A percentile compares a stretch with the other conserved stretches of the same genome.
These are phyloP conservation scores for Penicillium sclerotigenum DNA, from an alignment of 2,329 filamentous ascomycete species.

Conservation along the genomic window DNA sequence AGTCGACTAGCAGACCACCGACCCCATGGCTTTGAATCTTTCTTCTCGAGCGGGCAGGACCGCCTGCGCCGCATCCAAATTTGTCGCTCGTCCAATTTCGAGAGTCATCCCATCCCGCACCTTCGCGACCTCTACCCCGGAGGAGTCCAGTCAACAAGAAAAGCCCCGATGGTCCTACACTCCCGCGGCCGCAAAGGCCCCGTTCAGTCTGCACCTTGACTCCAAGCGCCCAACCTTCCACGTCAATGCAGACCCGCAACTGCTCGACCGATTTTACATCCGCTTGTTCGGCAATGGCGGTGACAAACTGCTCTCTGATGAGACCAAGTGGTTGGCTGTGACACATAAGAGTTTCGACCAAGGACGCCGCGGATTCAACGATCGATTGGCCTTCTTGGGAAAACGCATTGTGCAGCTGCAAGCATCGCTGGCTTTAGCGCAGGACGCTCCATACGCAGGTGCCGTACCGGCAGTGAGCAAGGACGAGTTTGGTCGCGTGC, in stretches of 20 bases:
- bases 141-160: slow-evolving; percentile 29
- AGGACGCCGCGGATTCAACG: slow-evolving; percentile 89
- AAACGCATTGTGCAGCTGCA: slow-evolving; percentile 64
- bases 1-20: slow-evolving; percentile 15
- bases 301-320: slow-evolving; percentile 73
- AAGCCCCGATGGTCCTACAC: slow-evolving; percentile 69
- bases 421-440: slow-evolving; percentile 60
- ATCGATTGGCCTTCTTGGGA: slow-evolving; percentile 81
- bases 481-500: slow-evolving; percentile 57
- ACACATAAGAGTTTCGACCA: slow-evolving; percentile 99
- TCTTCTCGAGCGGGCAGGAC: slow-evolving; percentile 42
- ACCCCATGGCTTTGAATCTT: slow-evolving; percentile 49
- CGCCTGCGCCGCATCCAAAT: slow-evolving; percentile 29
- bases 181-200: slow-evolving; percentile 66
- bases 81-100: slow-evolving; percentile 13
- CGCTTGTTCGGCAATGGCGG: slow-evolving; percentile 71
- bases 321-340: slow-evolving; percentile 93
- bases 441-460: slow-evolving; percentile 41
- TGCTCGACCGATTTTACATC: slow-evolving; percentile 74
- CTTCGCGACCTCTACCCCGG: slow-evolving; percentile 24
- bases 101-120: slow-evolving; percentile 23
- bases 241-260: slow-evolving; percentile 70
- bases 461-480: slow-evolving; percentile 24
- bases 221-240: slow-evolving; percentile 49
- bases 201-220: slow-evolving; percentile 48